These are phyloP conservation scores for Epichloe bromicola DNA, from an alignment of 2,329 filamentous ascomycete species.

Conservation along the genomic window DNA sequence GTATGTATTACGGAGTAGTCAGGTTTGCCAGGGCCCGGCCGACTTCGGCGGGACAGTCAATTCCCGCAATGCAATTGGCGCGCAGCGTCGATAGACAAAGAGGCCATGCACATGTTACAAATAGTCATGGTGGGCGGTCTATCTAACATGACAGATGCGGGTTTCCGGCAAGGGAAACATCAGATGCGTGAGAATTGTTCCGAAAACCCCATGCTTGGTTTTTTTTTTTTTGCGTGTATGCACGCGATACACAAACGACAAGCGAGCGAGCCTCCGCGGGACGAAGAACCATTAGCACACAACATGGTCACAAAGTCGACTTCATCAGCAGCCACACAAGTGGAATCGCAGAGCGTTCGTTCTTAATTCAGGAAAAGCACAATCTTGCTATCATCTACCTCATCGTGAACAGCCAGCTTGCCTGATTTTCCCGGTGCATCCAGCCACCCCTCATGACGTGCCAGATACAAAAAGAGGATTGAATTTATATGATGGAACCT, in stretches of 20 bases:
- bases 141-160: neutral
- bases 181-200: neutral
- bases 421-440: neutral
- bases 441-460: neutral
- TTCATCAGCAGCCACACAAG: neutral
- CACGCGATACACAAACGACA: no score
- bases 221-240: no score
- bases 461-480: neutral
- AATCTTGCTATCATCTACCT: neutral
- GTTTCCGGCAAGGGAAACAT: neutral
- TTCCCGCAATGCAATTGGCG: conserved; percentile 6
- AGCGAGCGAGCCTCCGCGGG: no score
- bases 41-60: conserved; percentile 10
- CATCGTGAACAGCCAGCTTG: neutral
- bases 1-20: neutral
- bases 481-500: neutral
- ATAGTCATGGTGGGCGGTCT: no score
- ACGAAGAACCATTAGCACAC: no score
- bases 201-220: no score
- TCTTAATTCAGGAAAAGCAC: neutral
- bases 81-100: conserved; percentile 3
- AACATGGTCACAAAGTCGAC: neutral
- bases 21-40: conserved; percentile 4
- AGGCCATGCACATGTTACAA: no score
- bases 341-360: no score